Conservation (phyloP, 306 rosid genomes). For the Rosa rugosa region DNA sequence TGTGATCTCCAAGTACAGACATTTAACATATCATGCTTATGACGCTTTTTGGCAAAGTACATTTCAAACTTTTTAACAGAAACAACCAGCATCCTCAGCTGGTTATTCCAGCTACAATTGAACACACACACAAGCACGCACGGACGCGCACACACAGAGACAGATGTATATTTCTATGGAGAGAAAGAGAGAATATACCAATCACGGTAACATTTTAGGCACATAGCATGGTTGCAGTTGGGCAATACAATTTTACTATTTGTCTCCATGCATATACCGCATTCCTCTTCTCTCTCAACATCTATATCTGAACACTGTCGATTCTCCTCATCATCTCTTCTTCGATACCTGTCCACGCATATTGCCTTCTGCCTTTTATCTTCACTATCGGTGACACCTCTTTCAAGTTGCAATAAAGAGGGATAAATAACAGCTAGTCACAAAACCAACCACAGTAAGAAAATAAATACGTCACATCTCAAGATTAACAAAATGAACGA, state of each 20-base stretch:
- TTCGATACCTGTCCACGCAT: constrained; percentile 80
- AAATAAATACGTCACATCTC: background rate
- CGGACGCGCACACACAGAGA: too few species aligned
- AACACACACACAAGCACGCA: too few species aligned
- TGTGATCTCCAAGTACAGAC: background rate
- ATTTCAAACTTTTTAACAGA: background rate
- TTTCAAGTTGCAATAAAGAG: constrained; percentile 81
- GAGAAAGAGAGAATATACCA: constrained; percentile 59
- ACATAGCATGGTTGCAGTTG: constrained; percentile 87
- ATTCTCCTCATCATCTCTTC: constrained; percentile 64
- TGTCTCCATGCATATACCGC: constrained; percentile 96
- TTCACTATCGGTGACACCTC: constrained; percentile 79
- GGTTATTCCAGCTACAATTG: background rate
- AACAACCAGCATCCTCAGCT: background rate
- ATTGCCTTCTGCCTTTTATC: constrained; percentile 85
- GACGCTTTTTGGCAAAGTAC: background rate
- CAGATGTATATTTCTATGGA: background rate
- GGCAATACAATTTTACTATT: constrained; percentile 88
- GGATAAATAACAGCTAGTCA: constrained; percentile 86
- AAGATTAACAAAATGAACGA: background rate
- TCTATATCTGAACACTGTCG: constrained; percentile 59
- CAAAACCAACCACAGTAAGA: constrained; percentile 23
- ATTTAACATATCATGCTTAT: background rate
- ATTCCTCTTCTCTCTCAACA: constrained; percentile 92
- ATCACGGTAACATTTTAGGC: constrained; percentile 91